Conservation (phyloP, 2,329 filamentous ascomycete species). For the Shiraia sp. region DNA sequence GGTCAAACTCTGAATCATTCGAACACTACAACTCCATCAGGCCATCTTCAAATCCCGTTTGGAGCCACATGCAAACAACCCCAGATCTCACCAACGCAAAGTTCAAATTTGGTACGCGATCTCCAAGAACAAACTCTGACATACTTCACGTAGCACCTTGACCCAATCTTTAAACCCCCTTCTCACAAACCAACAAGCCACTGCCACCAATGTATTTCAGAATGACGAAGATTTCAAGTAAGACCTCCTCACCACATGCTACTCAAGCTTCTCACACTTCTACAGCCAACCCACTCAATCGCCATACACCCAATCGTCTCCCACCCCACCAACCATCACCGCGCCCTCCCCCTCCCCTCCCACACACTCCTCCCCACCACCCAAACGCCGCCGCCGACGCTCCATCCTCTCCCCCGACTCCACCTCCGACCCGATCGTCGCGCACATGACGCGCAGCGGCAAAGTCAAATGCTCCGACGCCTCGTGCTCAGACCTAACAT, state of each 20-base stretch:
- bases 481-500: slow-evolving; percentile 21
- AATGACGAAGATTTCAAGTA: too few species aligned
- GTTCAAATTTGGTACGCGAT: slow-evolving; percentile 13
- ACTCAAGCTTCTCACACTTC: too few species aligned
- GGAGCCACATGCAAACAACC: background rate
- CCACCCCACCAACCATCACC: background rate
- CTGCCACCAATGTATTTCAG: too few species aligned
- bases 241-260: too few species aligned
- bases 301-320: background rate
- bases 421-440: slow-evolving; percentile 16
- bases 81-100: background rate
- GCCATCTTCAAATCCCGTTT: slow-evolving; percentile 1
- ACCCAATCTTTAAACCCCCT: too few species aligned
- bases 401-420: background rate
- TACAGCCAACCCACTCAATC: too few species aligned
- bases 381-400: background rate
- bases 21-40: background rate
- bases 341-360: background rate
- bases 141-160: too few species aligned
- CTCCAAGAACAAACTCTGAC: slow-evolving; percentile 1
- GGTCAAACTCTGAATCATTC: too few species aligned
- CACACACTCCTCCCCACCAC: background rate
- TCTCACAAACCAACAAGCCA: too few species aligned
- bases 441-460: slow-evolving; percentile 26
- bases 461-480: slow-evolving; percentile 29